A percentile compares a stretch with the other conserved stretches of the same genome.
Evolutionary conservation across 164 flowering plant species (phyloP).

Genomic region (Malania oleifera): DNA sequence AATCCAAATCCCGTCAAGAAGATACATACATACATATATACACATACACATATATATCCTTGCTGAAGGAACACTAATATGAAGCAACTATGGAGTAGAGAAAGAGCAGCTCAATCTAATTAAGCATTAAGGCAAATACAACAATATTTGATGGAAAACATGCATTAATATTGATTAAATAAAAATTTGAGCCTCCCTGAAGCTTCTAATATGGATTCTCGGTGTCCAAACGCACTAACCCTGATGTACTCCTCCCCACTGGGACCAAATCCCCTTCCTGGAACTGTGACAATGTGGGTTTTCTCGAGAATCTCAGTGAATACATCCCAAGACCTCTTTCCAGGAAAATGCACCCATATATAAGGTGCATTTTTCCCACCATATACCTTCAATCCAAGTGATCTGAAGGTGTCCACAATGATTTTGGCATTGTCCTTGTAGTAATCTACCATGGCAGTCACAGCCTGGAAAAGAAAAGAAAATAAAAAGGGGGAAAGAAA

Average conservation of each 20-base stretch:
- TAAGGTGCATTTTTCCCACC: conserved; percentile 89
- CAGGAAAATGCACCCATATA: conserved; percentile 82
- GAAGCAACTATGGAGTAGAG: no score
- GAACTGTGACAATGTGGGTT: conserved; percentile 64
- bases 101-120: no score
- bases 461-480: conserved; percentile 42
- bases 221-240: conserved; percentile 64
- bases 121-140: no score
- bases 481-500: no score
- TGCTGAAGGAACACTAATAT: no score
- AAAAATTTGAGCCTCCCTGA: conserved; percentile 35
- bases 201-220: conserved; percentile 68
- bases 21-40: no score
- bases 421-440: conserved; percentile 75
- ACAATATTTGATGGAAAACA: no score
- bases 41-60: no score
- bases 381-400: conserved; percentile 55
- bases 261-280: conserved; percentile 87
- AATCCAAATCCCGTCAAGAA: no score
- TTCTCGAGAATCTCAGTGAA: conserved; percentile 67
- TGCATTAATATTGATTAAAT: no score
- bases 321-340: conserved; percentile 70
- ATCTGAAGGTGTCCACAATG: conserved; percentile 42
- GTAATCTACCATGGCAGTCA: conserved; percentile 33
- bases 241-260: conserved; percentile 69